Conservation (phyloP, 352 stramenopile genomes). For the Elongisporangium prolatum region DNA sequence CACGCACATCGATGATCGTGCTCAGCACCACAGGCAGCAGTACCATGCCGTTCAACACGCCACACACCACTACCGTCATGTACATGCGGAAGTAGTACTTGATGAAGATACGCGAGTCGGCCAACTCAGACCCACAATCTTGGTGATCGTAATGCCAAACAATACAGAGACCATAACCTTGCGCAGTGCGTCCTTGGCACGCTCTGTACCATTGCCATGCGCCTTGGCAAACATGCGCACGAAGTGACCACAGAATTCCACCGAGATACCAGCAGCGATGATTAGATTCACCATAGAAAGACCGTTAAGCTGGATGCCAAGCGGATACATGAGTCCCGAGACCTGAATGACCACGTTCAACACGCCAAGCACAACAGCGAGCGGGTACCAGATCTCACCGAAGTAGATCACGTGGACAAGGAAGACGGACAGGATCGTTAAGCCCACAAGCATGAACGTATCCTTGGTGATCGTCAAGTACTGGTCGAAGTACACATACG, state of each 20-base stretch:
- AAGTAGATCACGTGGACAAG: slow-evolving; percentile 48
- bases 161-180: slow-evolving; percentile 66
- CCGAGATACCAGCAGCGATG: slow-evolving; percentile 66
- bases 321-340: slow-evolving; percentile 49
- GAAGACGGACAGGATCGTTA: slow-evolving; percentile 44
- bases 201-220: slow-evolving; percentile 28
- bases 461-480: slow-evolving; percentile 54
- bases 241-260: slow-evolving; percentile 84
- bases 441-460: slow-evolving; percentile 45
- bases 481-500: slow-evolving; percentile 65
- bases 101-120: slow-evolving; percentile 81
- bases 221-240: slow-evolving; percentile 61
- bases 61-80: slow-evolving; percentile 71
- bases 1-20: slow-evolving; percentile 36
- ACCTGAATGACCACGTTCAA: slow-evolving; percentile 52
- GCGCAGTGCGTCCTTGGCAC: slow-evolving; percentile 39
- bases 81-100: slow-evolving; percentile 92
- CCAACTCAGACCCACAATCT: slow-evolving; percentile 80
- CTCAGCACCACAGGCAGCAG: slow-evolving; percentile 60
- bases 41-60: slow-evolving; percentile 73
- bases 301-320: slow-evolving; percentile 73
- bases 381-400: slow-evolving; percentile 34
- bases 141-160: slow-evolving; percentile 86
- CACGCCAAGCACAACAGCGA: slow-evolving; percentile 35
- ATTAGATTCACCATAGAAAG: slow-evolving; percentile 85